A percentile compares a stretch with the other conserved stretches of the same genome.
Conservation (phyloP, 192 early-diverging fungal species). For the Coemansia asiatica region DNA sequence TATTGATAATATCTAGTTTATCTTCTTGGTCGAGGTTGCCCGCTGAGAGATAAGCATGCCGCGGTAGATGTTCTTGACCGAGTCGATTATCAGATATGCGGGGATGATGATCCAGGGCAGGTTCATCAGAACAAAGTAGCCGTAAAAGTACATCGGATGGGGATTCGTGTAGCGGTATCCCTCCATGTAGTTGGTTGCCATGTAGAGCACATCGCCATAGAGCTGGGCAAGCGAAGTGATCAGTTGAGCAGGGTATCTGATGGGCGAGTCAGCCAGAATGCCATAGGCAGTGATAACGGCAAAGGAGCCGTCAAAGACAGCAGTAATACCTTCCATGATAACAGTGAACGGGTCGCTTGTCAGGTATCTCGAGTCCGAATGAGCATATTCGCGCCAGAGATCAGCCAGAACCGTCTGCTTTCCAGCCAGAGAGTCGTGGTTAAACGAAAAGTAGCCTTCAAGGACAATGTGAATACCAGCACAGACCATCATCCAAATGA, state of each 20-base stretch:
- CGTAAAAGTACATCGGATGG: conserved; percentile 81
- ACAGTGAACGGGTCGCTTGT: conserved; percentile 77
- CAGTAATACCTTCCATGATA: conserved; percentile 86
- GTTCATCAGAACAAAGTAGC: conserved; percentile 89
- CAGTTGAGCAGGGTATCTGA: conserved; percentile 61
- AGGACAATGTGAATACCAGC: conserved; percentile 80
- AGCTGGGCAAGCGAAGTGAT: conserved; percentile 69
- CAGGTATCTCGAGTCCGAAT: conserved; percentile 87
- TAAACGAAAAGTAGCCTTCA: conserved; percentile 83
- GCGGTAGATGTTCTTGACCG: conserved; percentile 55
- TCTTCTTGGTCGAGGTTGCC: conserved; percentile 51
- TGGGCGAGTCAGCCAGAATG: conserved; percentile 57
- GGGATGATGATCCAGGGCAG: conserved; percentile 81
- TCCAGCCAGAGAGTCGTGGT: conserved; percentile 66
- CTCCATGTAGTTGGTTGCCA: conserved; percentile 68
- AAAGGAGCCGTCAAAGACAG: conserved; percentile 69
- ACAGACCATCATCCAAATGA: conserved; percentile 83
- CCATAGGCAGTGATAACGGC: conserved; percentile 59
- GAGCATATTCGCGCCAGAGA: conserved; percentile 90
- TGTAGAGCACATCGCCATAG: conserved; percentile 84
- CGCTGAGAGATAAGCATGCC: conserved; percentile 57
- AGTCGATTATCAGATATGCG: conserved; percentile 49
- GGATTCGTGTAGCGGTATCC: conserved; percentile 68
- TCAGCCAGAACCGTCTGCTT: conserved; percentile 67
- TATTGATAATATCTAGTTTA: conserved; percentile 21